phyloP scores from a whole-genome alignment of 1,284 basidiomycete species.

The Ganoderma lingzhi region DNA sequence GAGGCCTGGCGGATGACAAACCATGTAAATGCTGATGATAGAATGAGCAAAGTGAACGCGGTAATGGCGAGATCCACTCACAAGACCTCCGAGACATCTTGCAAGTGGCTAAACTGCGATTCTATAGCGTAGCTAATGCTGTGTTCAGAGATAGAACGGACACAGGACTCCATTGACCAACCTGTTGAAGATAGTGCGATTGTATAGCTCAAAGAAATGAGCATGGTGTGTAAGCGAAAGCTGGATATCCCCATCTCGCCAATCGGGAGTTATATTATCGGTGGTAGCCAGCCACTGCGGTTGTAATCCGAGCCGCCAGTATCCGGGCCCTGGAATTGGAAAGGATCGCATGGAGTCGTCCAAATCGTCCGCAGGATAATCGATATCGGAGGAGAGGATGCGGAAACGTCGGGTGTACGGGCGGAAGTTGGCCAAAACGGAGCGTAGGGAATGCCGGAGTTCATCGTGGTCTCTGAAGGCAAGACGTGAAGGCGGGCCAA shows the following conservation, averaged over 20 bases:
- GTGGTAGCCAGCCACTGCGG: conserved; percentile 37
- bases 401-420: conserved; percentile 34
- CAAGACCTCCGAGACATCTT: conserved; percentile 38
- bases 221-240: conserved; percentile 40
- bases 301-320: conserved; percentile 37
- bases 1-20: conserved; percentile 15
- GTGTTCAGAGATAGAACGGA: not conserved
- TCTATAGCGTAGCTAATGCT: conserved; percentile 39
- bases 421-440: conserved; percentile 39
- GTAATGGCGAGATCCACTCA: conserved; percentile 19
- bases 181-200: conserved; percentile 40
- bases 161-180: conserved; percentile 12
- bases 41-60: not conserved
- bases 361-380: conserved; percentile 27
- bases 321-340: conserved; percentile 29
- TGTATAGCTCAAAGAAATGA: conserved; percentile 39
- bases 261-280: conserved; percentile 22
- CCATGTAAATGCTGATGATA: conserved; percentile 39
- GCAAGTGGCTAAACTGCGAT: conserved; percentile 38
- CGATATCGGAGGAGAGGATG: conserved; percentile 39
- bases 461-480: conserved; percentile 40
- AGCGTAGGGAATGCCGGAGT: conserved; percentile 41
- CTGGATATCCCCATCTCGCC: conserved; percentile 35
- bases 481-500: not conserved
- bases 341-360: conserved; percentile 26